Conservation (phyloP, 2,329 filamentous ascomycete species). For the Diaporthe sp. region DNA sequence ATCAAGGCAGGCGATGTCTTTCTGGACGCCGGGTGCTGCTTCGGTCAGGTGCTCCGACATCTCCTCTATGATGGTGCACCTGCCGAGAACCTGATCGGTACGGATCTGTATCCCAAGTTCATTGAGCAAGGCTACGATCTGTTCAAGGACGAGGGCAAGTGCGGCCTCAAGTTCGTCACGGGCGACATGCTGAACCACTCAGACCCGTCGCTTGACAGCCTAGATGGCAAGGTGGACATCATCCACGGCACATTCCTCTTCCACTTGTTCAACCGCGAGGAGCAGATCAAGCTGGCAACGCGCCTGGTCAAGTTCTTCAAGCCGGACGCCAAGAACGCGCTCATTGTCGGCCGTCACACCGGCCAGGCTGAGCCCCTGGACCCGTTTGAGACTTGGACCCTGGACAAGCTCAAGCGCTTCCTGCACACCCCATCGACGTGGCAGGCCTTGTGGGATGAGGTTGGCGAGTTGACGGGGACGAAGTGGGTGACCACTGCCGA, state of each 20-base stretch:
- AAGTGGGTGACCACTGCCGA: slow-evolving; percentile 47
- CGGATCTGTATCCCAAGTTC: slow-evolving; percentile 53
- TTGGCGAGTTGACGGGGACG: slow-evolving; percentile 54
- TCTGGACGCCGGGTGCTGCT: slow-evolving; percentile 60
- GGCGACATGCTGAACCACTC: slow-evolving; percentile 47
- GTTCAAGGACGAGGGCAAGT: slow-evolving; percentile 49
- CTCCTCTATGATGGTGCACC: slow-evolving; percentile 56
- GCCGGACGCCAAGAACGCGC: slow-evolving; percentile 40
- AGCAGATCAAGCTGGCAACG: slow-evolving; percentile 47
- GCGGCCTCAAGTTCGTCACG: slow-evolving; percentile 43
- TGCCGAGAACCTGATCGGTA: slow-evolving; percentile 53
- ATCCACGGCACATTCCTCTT: slow-evolving; percentile 51
- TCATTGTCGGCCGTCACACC: slow-evolving; percentile 49
- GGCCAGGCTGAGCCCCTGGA: slow-evolving; percentile 46
- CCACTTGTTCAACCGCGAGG: slow-evolving; percentile 50
- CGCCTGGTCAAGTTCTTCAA: slow-evolving; percentile 48
- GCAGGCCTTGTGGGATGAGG: slow-evolving; percentile 58
- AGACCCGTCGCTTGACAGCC: slow-evolving; percentile 39
- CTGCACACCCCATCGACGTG: slow-evolving; percentile 58
- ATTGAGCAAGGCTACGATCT: slow-evolving; percentile 53
- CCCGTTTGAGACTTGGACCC: slow-evolving; percentile 36
- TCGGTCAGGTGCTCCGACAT: slow-evolving; percentile 61
- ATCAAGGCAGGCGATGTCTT: slow-evolving; percentile 48
- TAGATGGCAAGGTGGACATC: slow-evolving; percentile 48
- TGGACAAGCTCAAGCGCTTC: slow-evolving; percentile 49